A percentile compares a stretch with the other conserved stretches of the same genome.
Conservation (phyloP, 108 stramenopile species). For the Skeletonema grethae region DNA sequence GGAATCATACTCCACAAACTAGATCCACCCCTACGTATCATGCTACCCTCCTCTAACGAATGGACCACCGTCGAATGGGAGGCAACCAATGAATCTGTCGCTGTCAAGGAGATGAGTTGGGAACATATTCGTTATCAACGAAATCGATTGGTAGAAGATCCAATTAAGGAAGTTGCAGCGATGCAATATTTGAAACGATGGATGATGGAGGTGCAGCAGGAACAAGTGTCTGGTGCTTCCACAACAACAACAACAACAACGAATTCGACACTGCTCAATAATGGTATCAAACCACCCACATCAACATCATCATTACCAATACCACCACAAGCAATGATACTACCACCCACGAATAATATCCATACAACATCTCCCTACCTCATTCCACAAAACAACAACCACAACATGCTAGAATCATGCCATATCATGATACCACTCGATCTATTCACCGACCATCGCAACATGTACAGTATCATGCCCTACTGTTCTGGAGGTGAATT, state of each 20-base stretch:
- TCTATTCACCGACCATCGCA: slow-evolving; percentile 74
- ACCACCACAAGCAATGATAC: slow-evolving; percentile 12
- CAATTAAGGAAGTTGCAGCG: slow-evolving; percentile 84
- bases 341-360: background rate
- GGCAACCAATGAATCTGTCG: slow-evolving; percentile 71
- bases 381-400: slow-evolving; percentile 4
- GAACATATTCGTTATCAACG: slow-evolving; percentile 70
- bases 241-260: slow-evolving; percentile 24
- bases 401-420: slow-evolving; percentile 49
- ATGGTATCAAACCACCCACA: background rate
- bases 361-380: slow-evolving; percentile 11
- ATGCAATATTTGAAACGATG: slow-evolving; percentile 77
- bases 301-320: background rate
- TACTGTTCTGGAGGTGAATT: slow-evolving; percentile 90
- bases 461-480: slow-evolving; percentile 89
- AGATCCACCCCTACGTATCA: slow-evolving; percentile 25
- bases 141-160: slow-evolving; percentile 78
- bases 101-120: slow-evolving; percentile 85
- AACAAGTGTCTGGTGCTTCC: background rate
- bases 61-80: slow-evolving; percentile 72
- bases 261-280: background rate
- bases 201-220: slow-evolving; percentile 39
- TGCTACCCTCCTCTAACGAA: slow-evolving; percentile 26
- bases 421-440: slow-evolving; percentile 86
- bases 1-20: slow-evolving; percentile 68